Evolutionary conservation across 306 rosid species (phyloP), one percentile per base, ranked within the genome.

Genomic region (Luffa aegyptiaca): DNA sequence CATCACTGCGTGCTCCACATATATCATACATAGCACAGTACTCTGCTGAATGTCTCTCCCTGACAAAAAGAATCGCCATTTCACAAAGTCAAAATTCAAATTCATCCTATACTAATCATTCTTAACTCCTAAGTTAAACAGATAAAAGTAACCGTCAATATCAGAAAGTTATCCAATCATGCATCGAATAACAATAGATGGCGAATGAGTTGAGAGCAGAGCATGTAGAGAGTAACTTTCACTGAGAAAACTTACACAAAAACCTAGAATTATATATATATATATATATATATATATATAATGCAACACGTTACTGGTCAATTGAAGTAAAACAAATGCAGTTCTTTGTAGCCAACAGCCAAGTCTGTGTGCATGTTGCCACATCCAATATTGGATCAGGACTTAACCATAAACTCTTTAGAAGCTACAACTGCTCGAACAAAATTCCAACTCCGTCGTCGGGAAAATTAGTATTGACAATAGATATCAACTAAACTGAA

Each of bases 1-100:
- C 97, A 57, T 94, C 98, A 53, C 91, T 89, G 70, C 97, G 90
- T 74, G 89, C 88, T 66, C 95, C 98, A 70, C 98, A 94, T 62
- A 92, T 90, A 88, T 84, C 97, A 86, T 91, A 94, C 98, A 94
- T 94, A 55, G 98, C 95, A 88, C 98, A 94, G 86, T 90, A 94
- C 79, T 89, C 97, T 80, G 76, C 41, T 45, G 93, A 84, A 83
- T 94, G 97, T 37, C 56, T 84, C 79, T 82, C 86, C 86, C 97
- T 94, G 80, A 75, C 56, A 84, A 12, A 78, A 46, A 81, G 35
- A 20, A 75, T 36, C 71, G 44, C 53, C 48, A 80, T 18, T 69
- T 18, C 13, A 79, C 11, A 48, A 72, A 72, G 53, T 70, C 18
- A 48, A 48, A 72, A 72, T 36, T 70, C 18, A 48, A 45, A 21